A percentile compares a stretch with the other conserved stretches of the same genome.
Conservation (phyloP, 2,329 filamentous ascomycete genomes). For the Corniculantispora saksenae region DNA sequence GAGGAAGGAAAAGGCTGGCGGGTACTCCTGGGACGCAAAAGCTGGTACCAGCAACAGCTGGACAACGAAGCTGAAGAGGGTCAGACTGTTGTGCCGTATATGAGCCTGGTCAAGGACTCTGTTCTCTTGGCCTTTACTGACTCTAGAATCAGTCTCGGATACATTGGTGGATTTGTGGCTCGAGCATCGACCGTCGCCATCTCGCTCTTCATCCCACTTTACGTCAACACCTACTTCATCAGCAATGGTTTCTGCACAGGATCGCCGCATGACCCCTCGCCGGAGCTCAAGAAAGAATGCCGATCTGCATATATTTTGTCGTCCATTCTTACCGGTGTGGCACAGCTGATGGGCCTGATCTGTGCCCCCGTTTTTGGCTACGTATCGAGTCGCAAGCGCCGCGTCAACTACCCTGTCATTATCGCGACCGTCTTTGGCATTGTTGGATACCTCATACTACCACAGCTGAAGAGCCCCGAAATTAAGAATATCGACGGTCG, state of each 20-base stretch:
- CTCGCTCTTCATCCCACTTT: conserved; percentile 90
- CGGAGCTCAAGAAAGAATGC: conserved; percentile 82
- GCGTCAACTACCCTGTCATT: conserved; percentile 73
- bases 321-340: conserved; percentile 82
- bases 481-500: conserved; percentile 63
- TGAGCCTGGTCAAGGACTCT: conserved; percentile 61
- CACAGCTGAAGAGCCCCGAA: conserved; percentile 75
- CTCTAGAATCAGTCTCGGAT: conserved; percentile 79
- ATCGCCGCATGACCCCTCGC: conserved; percentile 61
- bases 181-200: conserved; percentile 94
- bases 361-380: conserved; percentile 88
- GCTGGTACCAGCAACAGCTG: conserved; percentile 26
- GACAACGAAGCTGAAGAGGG: conserved; percentile 25
- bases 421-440: conserved; percentile 73
- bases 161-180: conserved; percentile 91
- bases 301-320: conserved; percentile 84
- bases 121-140: conserved; percentile 73
- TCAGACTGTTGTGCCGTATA: conserved; percentile 54
- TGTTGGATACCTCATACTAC: conserved; percentile 75
- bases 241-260: conserved; percentile 75
- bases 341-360: conserved; percentile 81
- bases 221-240: conserved; percentile 89
- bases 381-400: conserved; percentile 66
- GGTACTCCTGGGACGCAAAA: conserved; percentile 50
- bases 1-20: conserved; percentile 77